Evolutionary conservation across 345 rosid species (phyloP), one percentile per base, ranked within the genome.

Genomic region (Salix viminalis): DNA sequence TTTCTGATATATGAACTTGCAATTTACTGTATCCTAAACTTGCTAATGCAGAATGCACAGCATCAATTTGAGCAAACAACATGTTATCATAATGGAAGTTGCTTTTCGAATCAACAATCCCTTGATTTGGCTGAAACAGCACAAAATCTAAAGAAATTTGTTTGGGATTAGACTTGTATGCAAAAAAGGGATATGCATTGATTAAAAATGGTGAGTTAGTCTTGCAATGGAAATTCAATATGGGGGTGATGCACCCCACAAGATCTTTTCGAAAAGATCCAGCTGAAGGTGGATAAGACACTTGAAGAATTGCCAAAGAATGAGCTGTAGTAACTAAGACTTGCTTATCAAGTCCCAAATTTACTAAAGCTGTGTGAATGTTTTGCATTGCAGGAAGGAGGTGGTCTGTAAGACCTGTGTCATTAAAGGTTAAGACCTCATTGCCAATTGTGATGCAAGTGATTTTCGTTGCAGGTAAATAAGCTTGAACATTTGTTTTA

Each of bases 131-230:
- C 69, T 94, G 93, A 67, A 96, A 96, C 34, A 94, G 86, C 26
- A 89, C 99, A 66, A 87, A 96, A 36, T 96, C 94, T 9, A 96
- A 75, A 12, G 92, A 74, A 16, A 96, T 83, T 75, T 91, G 91
- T 72, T 89, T 90, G 0, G 99, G 97, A 75, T 67, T 90, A 2
- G 61, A 97, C 82, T 94, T 96, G 88, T 91, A 96, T 3, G 99
- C 99, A 52, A 96, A 94, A 84, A 86, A 96, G 7, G 99, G 99
- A 75, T 96, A 96, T 0, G 97, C 97, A 54, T 96, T 96, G 80
- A 96, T 92, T 64, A 94, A 54, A 76, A 96, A 96, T 0, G 97
- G 91, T 0, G 98, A 92, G 6, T 86, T 92, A 0, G 90, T 88
- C 74, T 86, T 91, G 65, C 72, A 78, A 77, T 87, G 98, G 65